Percentiles rank a stretch among this genome's conserved stretches.
phyloP scores from a whole-genome alignment of 371 early-diverging fungal species.

The Phascolomyces articulosus region DNA sequence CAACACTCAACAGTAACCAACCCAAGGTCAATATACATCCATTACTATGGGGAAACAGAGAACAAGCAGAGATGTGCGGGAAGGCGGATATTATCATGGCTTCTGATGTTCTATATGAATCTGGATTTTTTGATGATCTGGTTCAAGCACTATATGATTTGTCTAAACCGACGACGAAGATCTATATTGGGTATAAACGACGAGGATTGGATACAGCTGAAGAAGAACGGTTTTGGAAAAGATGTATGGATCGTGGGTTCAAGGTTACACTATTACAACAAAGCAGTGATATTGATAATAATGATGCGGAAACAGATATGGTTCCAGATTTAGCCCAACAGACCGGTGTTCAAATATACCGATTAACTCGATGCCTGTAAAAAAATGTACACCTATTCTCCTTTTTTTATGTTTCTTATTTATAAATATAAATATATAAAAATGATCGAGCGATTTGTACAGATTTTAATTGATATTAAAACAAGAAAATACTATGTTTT shows the following conservation, averaged over 20 bases:
- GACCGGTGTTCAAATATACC: slow-evolving; percentile 41
- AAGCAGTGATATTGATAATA: no score
- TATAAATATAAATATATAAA: background rate
- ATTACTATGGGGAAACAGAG: slow-evolving; percentile 37
- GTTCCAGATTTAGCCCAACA: slow-evolving; percentile 29
- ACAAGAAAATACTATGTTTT: slow-evolving; percentile 26
- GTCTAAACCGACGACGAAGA: slow-evolving; percentile 38
- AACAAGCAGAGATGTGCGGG: slow-evolving; percentile 27
- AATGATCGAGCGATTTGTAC: no score
- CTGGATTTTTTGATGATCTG: slow-evolving; percentile 47
- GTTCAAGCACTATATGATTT: slow-evolving; percentile 52
- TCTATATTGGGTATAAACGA: slow-evolving; percentile 64
- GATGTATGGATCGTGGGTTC: slow-evolving; percentile 26
- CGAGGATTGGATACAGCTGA: slow-evolving; percentile 42
- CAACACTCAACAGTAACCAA: slow-evolving; percentile 28
- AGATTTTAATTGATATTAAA: background rate
- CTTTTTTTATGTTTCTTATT: slow-evolving; percentile 10
- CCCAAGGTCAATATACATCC: slow-evolving; percentile 16
- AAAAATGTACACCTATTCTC: slow-evolving; percentile 2
- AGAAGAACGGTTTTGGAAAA: slow-evolving; percentile 50
- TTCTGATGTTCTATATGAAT: slow-evolving; percentile 65
- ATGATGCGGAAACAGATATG: slow-evolving; percentile 22
- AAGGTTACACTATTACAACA: slow-evolving; percentile 10
- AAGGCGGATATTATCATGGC: slow-evolving; percentile 59
- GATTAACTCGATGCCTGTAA: slow-evolving; percentile 19